Evolutionary conservation across 192 early-diverging fungal species (phyloP).

Genomic region (Linnemannia exigua): DNA sequence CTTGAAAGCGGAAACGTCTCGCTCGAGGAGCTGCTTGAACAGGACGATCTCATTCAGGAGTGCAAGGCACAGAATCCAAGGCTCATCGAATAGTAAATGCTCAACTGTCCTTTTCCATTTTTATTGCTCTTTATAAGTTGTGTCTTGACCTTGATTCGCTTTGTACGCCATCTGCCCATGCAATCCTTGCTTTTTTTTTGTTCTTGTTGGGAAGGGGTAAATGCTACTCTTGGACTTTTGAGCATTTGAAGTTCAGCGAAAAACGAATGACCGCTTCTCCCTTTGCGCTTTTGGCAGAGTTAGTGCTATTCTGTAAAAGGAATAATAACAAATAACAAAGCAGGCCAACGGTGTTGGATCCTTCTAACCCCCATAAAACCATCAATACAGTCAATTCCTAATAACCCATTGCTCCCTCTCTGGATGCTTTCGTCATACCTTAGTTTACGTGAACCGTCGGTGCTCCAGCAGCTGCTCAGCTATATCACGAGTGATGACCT

Average conservation of each 20-base stretch:
- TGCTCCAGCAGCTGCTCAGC: constrained; percentile 81
- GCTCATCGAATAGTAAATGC: constrained; percentile 84
- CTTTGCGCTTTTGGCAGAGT: background rate
- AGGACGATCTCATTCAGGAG: constrained; percentile 95
- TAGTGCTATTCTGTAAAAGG: background rate
- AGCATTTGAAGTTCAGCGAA: background rate
- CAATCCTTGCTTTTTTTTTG: background rate
- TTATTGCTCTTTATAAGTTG: constrained; percentile 5
- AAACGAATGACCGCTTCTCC: background rate
- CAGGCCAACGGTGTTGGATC: background rate
- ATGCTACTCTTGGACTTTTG: background rate
- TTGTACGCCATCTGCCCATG: background rate
- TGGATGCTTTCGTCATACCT: constrained; percentile 5
- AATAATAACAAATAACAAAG: background rate
- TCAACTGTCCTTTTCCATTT: background rate
- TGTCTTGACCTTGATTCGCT: background rate
- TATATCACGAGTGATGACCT: constrained; percentile 89
- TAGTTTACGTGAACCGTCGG: constrained; percentile 83
- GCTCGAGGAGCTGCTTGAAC: constrained; percentile 92
- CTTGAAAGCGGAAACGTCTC: constrained; percentile 93
- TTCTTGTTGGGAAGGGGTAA: background rate
- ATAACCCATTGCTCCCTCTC: background rate
- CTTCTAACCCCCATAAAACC: background rate
- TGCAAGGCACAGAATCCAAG: constrained; percentile 92
- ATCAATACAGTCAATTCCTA: background rate